These are phyloP conservation scores for Phaffomyces opuntiae DNA, from an alignment of 805 yeast species.

Conservation along the genomic window DNA sequence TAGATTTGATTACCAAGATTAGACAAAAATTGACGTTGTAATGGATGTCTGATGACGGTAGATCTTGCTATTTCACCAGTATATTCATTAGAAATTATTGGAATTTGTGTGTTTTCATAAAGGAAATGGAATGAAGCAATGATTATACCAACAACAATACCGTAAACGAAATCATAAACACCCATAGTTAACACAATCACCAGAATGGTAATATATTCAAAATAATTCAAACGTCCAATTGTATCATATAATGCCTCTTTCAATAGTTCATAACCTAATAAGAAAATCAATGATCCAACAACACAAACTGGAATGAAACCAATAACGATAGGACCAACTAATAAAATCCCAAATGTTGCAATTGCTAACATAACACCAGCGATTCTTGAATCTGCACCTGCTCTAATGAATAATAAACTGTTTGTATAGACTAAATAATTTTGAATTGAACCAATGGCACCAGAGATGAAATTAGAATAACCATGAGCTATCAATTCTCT, in stretches of 20 bases:
- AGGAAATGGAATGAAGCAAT: constrained; percentile 93
- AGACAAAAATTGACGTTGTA: constrained; percentile 75
- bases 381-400: constrained; percentile 86
- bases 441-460: constrained; percentile 80
- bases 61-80: constrained; percentile 88
- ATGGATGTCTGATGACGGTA: constrained; percentile 85
- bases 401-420: constrained; percentile 82
- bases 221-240: constrained; percentile 59
- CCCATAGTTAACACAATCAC: constrained; percentile 95
- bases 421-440: constrained; percentile 94
- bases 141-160: constrained; percentile 83
- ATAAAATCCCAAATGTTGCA: constrained; percentile 76
- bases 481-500: constrained; percentile 95
- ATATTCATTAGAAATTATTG: constrained; percentile 74
- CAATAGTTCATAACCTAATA: constrained; percentile 84
- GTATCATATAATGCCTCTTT: constrained; percentile 87
- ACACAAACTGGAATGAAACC: constrained; percentile 94
- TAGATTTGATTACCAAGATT: constrained; percentile 89
- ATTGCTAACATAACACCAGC: constrained; percentile 87
- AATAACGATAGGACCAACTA: constrained; percentile 86
- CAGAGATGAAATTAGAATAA: constrained; percentile 78
- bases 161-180: constrained; percentile 87
- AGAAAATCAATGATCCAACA: constrained; percentile 85
- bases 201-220: constrained; percentile 79
- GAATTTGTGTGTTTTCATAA: constrained; percentile 81